Conservation (phyloP, 331 rosid genomes). For the Phaseolus coccineus region DNA sequence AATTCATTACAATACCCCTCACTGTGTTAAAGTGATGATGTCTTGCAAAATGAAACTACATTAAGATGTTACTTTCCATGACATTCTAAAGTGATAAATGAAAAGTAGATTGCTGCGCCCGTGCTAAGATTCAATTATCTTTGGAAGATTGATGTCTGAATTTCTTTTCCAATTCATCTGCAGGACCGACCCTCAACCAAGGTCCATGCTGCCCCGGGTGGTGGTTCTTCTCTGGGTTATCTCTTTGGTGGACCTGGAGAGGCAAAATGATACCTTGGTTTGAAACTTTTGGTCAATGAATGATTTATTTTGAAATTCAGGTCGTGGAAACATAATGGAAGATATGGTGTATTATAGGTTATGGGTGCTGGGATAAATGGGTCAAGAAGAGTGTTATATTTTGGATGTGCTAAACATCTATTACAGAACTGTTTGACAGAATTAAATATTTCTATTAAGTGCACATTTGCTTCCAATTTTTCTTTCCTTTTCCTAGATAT, state of each 20-base stretch:
- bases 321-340: conserved; percentile 49
- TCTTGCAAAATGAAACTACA: conserved; percentile 14
- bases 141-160: conserved; percentile 4
- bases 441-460: conserved; percentile 52
- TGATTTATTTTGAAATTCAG: conserved; percentile 49
- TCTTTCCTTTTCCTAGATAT: conserved; percentile 13
- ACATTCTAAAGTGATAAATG: neutral
- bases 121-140: conserved; percentile 5
- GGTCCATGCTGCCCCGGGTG: conserved; percentile 75
- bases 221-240: conserved; percentile 67
- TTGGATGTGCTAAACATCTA: conserved; percentile 58
- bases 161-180: conserved; percentile 20
- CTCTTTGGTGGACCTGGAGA: conserved; percentile 63
- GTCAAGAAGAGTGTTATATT: conserved; percentile 56
- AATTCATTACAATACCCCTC: neutral
- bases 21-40: neutral
- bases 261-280: conserved; percentile 46
- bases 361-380: conserved; percentile 64
- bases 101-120: too few relatives aligned
- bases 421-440: conserved; percentile 49
- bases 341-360: conserved; percentile 71
- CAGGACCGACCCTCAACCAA: conserved; percentile 76
- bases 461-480: conserved; percentile 50
- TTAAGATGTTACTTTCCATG: neutral
- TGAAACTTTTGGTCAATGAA: conserved; percentile 46